phyloP scores from a whole-genome alignment of 306 rosid species.

The Boehmeria nivea region DNA sequence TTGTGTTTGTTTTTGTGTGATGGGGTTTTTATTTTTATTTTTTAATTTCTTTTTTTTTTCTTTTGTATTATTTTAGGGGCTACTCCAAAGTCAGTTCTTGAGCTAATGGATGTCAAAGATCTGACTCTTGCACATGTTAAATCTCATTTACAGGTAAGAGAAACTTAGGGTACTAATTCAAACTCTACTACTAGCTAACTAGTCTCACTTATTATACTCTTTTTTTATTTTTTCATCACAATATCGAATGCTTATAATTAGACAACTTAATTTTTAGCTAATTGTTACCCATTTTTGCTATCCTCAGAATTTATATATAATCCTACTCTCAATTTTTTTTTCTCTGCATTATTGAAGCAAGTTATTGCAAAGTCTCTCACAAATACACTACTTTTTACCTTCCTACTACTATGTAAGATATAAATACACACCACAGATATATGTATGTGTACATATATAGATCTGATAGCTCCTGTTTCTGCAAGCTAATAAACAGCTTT shows the following conservation, averaged over 20 bases:
- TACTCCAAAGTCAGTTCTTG: conserved; percentile 98
- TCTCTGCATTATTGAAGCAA: too few species aligned
- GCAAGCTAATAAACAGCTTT: conserved; percentile 84
- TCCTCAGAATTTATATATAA: too few species aligned
- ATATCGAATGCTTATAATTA: too few species aligned
- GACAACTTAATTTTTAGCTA: too few species aligned
- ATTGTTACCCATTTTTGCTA: too few species aligned
- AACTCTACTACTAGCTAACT: not conserved
- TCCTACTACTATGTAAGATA: conserved; percentile 28
- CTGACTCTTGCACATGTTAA: conserved; percentile 98
- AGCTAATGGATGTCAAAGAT: conserved; percentile 99
- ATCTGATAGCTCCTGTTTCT: conserved; percentile 85
- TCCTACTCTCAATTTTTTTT: too few species aligned
- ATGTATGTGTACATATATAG: conserved; percentile 20
- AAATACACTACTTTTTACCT: conserved; percentile 37
- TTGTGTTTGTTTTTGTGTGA: not conserved
- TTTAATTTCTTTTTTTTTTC: not conserved
- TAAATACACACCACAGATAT: too few species aligned
- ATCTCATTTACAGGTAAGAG: conserved; percentile 87
- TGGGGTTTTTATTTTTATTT: not conserved
- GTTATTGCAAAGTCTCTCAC: too few species aligned
- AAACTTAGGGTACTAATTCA: not conserved
- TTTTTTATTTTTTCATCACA: conserved; percentile 25
- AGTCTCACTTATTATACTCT: not conserved
- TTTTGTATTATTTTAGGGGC: conserved; percentile 50